Evolutionary conservation across 2,329 filamentous ascomycete genomes (phyloP).

Genomic region (Phaeophleospora eucalypticola): DNA sequence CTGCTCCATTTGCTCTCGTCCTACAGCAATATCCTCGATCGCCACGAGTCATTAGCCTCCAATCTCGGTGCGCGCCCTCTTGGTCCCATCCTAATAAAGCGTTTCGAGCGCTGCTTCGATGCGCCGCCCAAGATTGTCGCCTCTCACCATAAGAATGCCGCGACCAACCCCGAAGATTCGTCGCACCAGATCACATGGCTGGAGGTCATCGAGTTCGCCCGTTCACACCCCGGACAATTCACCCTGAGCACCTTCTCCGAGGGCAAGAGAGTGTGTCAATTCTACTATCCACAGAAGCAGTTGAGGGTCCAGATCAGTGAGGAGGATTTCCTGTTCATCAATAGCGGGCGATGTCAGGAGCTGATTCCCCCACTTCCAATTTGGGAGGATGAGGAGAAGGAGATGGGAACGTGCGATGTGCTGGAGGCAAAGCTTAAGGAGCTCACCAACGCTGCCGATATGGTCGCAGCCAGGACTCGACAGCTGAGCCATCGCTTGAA

Average conservation of each 20-base stretch:
- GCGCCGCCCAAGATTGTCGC: conserved; percentile 67
- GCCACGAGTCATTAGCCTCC: conserved; percentile 80
- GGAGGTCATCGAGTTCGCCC: conserved; percentile 80
- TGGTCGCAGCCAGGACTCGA: conserved; percentile 65
- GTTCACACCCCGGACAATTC: conserved; percentile 74
- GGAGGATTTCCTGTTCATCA: conserved; percentile 81
- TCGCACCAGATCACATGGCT: conserved; percentile 66
- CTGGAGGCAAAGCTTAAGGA: conserved; percentile 72
- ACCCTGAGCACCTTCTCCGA: conserved; percentile 64
- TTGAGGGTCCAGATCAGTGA: conserved; percentile 79
- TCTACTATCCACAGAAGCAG: conserved; percentile 66
- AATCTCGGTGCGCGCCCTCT: conserved; percentile 80
- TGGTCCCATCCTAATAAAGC: conserved; percentile 76
- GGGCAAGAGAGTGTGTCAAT: conserved; percentile 70
- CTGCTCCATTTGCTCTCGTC: conserved; percentile 69
- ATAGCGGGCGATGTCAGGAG: conserved; percentile 76
- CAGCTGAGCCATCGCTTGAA: conserved; percentile 79
- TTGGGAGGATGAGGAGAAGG: conserved; percentile 80
- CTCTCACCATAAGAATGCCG: conserved; percentile 43
- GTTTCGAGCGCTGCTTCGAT: conserved; percentile 82
- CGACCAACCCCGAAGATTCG: conserved; percentile 34
- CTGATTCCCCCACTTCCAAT: conserved; percentile 77
- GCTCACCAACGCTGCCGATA: conserved; percentile 74
- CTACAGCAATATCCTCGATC: conserved; percentile 79
- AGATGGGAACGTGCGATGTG: conserved; percentile 78